Evolutionary conservation across 306 rosid genomes (phyloP).

Genomic region (Dryas drummondii): DNA sequence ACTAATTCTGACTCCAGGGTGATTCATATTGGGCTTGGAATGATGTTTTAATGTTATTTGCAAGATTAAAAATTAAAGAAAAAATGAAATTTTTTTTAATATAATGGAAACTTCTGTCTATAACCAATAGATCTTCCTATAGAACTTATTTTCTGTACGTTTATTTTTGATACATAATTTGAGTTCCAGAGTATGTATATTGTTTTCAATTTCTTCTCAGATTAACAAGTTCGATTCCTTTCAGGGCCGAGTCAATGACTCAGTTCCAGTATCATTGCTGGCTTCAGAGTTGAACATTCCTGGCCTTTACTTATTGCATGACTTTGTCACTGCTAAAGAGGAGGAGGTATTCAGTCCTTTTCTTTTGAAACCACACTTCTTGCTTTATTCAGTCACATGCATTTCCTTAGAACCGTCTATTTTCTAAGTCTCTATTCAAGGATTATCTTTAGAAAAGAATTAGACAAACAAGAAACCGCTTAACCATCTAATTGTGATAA

Average conservation of each 20-base stretch:
- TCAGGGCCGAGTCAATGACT: constrained; percentile 48
- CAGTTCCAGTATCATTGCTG: constrained; percentile 56
- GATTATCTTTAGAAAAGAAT: too few relatives aligned
- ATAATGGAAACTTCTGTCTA: not conserved
- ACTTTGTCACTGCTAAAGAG: constrained; percentile 62
- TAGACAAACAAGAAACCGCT: too few relatives aligned
- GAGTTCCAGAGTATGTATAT: not conserved
- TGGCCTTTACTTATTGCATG: constrained; percentile 72
- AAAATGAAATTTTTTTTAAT: not conserved
- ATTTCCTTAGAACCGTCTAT: not conserved
- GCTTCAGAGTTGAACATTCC: constrained; percentile 74
- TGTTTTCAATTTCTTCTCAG: not conserved
- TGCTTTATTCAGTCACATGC: constrained; percentile 15
- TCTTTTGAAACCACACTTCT: not conserved
- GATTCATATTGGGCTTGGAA: not conserved
- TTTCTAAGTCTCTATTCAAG: too few relatives aligned
- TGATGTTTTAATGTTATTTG: not conserved
- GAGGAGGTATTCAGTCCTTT: constrained; percentile 57
- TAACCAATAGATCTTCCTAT: too few relatives aligned
- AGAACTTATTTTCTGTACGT: too few relatives aligned
- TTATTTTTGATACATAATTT: not conserved
- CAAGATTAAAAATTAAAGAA: not conserved
- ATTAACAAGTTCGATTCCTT: constrained; percentile 21
- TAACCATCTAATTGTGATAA: too few relatives aligned
- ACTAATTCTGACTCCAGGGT: not conserved